Base-by-base conservation (phyloP, 352 stramenopile genomes). In the Globisporangium uncinulatum region DNA sequence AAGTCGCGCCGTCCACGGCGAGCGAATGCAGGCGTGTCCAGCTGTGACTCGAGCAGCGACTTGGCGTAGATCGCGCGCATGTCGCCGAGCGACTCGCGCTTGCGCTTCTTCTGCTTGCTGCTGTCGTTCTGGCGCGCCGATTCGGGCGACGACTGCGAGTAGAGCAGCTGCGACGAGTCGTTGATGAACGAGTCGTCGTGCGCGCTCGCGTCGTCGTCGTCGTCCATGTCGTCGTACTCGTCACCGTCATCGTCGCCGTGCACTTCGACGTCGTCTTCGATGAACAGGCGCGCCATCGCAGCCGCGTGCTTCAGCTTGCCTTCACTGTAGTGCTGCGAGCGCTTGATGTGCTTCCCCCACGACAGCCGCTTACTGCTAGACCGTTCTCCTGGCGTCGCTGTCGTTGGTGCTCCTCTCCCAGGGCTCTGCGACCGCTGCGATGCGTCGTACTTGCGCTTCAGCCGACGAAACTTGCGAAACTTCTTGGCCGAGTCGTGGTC, bases 41-140 rank as follows among this genome's bases (percentile, higher is more conserved):
- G 54, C 21, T 69, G 80, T 14, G 83, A 89, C 21, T 89, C 78
- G n/a, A 83, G 66, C 20, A 93, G 48, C 3, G 83, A 85, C 0
- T 67, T 67, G 10, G 80, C 79, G 57, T 93, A 93, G 48, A 93
- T 89, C 24, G 83, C 80, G 5, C 80, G 80, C 82, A 92, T 92
- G 29, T 88, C 66, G 1, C 72, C 74, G 46, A 47, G 62, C 43
- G 63, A 77, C 56, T 45, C 67, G 69, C 52, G 59, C 47, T 60
- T 70, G 60, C 62, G 68, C 65, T 56, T 60, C 42, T 54, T 65
- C 7, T 51, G 32, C 21, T 20, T 51, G 17, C 31, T 51, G 17
- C 31, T n/a, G 15, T 20, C 21, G 10, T 17, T 24, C 32, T 37
- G 53, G 31, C 21, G 31, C 10, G 51, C 39, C 7, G 56, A 62